Evolutionary conservation across 108 stramenopile species (phyloP).

Genomic region (Pseudonitzschia pungens): DNA sequence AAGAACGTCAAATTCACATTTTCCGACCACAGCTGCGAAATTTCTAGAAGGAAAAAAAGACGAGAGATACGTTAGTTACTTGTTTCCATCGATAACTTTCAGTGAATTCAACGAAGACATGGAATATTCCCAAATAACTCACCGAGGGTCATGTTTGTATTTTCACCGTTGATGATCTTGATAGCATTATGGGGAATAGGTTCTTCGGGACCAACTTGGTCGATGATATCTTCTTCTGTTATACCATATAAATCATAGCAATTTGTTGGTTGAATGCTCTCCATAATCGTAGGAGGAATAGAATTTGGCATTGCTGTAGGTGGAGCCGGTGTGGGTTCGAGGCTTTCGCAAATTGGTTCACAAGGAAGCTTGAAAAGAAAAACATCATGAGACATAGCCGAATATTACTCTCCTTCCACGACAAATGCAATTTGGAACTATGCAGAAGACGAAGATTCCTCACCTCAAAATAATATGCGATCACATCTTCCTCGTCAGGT

Average conservation of each 20-base stretch:
- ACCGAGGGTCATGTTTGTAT: slow-evolving; percentile 7
- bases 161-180: slow-evolving; percentile 11
- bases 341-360: background rate
- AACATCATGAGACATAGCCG: too few species aligned
- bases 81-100: too few species aligned
- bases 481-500: slow-evolving; percentile 11
- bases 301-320: background rate
- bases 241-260: slow-evolving; percentile 30
- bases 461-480: slow-evolving; percentile 25
- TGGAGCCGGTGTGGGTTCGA: too few species aligned
- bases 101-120: background rate
- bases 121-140: background rate
- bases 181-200: slow-evolving; percentile 23
- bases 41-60: background rate
- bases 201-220: slow-evolving; percentile 6
- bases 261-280: slow-evolving; percentile 11
- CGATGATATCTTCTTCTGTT: slow-evolving; percentile 17
- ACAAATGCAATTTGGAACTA: too few species aligned
- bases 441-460: background rate
- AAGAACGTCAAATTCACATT: slow-evolving; percentile 3
- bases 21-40: slow-evolving; percentile 13
- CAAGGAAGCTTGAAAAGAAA: background rate
- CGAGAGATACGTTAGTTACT: background rate
- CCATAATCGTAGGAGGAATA: too few species aligned
- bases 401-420: too few species aligned